Evolutionary conservation across 169 alveolate species (phyloP), one percentile per base, ranked within the genome.

Genomic region (Cryptosporidium ryanae): DNA sequence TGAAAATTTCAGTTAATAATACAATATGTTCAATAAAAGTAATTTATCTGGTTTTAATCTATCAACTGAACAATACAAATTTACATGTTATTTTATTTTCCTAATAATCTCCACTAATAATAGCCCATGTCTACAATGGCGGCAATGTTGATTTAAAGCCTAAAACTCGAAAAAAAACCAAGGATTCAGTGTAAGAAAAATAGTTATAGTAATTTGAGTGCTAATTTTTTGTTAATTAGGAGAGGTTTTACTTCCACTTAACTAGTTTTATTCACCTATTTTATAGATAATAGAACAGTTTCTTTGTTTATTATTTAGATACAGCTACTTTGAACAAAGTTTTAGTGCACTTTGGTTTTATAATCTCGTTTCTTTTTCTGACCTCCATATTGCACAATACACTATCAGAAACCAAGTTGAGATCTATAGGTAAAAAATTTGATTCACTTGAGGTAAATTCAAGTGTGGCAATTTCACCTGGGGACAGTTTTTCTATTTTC

Each of bases 391-490:
- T 55, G 46, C 87, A 76, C 21, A 59, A 49, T 23, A 44, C 17
- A 12, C n/a, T 17, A n/a, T 67, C 38, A 17, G 87, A 25, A 59
- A 61, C 18, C 5, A 46, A 67, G 32, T 2, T 32, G 15, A 76
- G 21, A 43, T 76, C 17, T 21, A 76, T 76, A 21, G 87, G 87
- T 10, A 76, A 18, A 55, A 76, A 76, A 23, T 76, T 17, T 6
- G 43, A n/a, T 76, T 76, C 76, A 13, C 17, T 13, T 10, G 87
- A 57, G 23, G 54, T 59, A 8, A 76, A 59, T 61, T 76, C 87
- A 21, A 76, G 68, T n/a, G 43, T 49, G 8, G 87, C 87, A 1
- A 52, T 55, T 38, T 76, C 71, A 29, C 65, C 38, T 17, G 68
- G 59, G 21, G 15, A 29, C 13, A 76, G 18, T 18, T 43, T 49